Evolutionary conservation across 176 grass and related monocot species (phyloP).

Genomic region (Aechmea fasciata): DNA sequence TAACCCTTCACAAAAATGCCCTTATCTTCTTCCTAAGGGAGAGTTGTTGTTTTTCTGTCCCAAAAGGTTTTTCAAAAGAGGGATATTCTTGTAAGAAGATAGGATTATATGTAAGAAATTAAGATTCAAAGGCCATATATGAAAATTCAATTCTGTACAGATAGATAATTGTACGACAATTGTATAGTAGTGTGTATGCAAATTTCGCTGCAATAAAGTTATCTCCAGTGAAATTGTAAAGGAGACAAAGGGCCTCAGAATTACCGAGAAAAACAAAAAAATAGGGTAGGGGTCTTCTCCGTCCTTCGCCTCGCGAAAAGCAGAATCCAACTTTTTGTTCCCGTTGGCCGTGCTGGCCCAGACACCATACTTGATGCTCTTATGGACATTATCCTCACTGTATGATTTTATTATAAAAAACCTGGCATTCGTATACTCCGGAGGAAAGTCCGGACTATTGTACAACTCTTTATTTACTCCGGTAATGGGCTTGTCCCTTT

Average conservation of each 20-base stretch:
- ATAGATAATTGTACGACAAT: too few species aligned
- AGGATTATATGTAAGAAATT: neutral
- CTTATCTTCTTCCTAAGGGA: too few species aligned
- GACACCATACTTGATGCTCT: constrained; percentile 64
- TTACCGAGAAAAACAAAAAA: constrained; percentile 81
- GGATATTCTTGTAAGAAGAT: neutral
- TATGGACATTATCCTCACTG: constrained; percentile 65
- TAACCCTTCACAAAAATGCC: too few species aligned
- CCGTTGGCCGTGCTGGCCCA: constrained; percentile 54
- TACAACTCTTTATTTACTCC: constrained; percentile 31
- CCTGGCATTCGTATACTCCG: constrained; percentile 49
- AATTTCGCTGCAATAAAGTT: too few species aligned
- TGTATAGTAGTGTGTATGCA: too few species aligned
- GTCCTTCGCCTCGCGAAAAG: constrained; percentile 36
- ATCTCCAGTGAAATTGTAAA: neutral
- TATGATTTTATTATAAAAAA: constrained; percentile 75
- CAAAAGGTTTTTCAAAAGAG: neutral
- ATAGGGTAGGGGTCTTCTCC: constrained; percentile 42
- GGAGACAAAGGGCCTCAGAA: neutral
- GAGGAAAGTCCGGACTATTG: constrained; percentile 42
- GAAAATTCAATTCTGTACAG: neutral
- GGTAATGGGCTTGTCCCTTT: constrained; percentile 23
- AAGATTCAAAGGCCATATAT: neutral
- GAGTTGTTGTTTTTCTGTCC: too few species aligned
- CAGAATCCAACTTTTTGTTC: constrained; percentile 55